phyloP scores from a whole-genome alignment of 2,329 filamentous ascomycete species.

The Hypoxylon sp. region DNA sequence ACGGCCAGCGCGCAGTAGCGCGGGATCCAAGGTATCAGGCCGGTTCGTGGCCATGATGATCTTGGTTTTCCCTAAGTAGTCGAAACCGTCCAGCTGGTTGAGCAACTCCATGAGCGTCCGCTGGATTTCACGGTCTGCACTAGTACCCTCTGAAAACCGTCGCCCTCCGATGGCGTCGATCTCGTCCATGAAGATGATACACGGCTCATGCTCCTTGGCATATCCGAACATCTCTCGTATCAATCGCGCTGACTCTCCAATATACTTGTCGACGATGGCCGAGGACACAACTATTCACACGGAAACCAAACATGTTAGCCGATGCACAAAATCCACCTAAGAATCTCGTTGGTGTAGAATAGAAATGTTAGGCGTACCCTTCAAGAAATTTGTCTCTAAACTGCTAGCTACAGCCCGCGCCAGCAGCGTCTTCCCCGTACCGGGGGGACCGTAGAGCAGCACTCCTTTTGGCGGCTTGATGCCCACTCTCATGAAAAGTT shows the following conservation, averaged over 20 bases:
- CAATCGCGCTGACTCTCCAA: slow-evolving; percentile 95
- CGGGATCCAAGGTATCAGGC: slow-evolving; percentile 95
- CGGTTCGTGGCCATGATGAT: slow-evolving; percentile 99
- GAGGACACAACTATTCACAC: slow-evolving; percentile 85
- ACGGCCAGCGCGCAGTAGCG: slow-evolving; percentile 90
- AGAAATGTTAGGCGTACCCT: slow-evolving; percentile 71
- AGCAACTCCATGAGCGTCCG: slow-evolving; percentile 98
- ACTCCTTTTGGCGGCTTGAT: slow-evolving; percentile 99
- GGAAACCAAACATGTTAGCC: slow-evolving; percentile 33
- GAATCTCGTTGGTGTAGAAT: neutral
- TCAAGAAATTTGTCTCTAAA: slow-evolving; percentile 97
- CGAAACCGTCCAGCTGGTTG: slow-evolving; percentile 98
- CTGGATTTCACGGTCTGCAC: slow-evolving; percentile 97
- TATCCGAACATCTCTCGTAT: slow-evolving; percentile 99
- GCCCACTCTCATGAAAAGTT: slow-evolving; percentile 94
- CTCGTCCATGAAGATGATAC: slow-evolving; percentile 99
- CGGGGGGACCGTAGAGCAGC: slow-evolving; percentile 93
- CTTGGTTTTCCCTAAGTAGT: slow-evolving; percentile 99
- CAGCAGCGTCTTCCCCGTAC: slow-evolving; percentile 95
- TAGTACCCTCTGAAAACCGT: slow-evolving; percentile 96
- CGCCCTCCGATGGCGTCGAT: slow-evolving; percentile 98
- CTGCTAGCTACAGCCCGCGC: slow-evolving; percentile 96
- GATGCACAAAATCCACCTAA: slow-evolving; percentile 1
- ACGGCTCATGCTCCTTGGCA: slow-evolving; percentile 98
- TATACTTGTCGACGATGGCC: slow-evolving; percentile 99